Conservation (phyloP, 2,329 filamentous ascomycete genomes). For the Fusarium sp. region DNA sequence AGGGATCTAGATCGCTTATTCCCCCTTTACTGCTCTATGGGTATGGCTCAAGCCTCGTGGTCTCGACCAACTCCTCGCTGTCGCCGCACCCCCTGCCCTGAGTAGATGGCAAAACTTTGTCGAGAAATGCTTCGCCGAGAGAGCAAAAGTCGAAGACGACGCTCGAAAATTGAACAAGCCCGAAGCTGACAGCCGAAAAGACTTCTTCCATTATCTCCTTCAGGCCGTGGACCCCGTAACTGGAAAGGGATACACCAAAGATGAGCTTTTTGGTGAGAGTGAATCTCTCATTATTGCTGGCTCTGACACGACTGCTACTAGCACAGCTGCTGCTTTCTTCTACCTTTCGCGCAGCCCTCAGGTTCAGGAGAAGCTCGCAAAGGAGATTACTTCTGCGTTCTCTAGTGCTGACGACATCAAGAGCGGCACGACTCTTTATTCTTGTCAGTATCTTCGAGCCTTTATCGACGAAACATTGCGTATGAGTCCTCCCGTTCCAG, state of each 20-base stretch:
- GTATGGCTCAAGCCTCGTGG: constrained; percentile 40
- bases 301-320: constrained; percentile 26
- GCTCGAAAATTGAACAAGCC: neutral
- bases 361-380: constrained; percentile 7
- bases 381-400: constrained; percentile 19
- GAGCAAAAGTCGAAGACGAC: constrained; percentile 14
- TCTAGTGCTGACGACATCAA: constrained; percentile 13
- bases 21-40: constrained; percentile 32
- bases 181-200: constrained; percentile 22
- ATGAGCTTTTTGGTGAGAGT: constrained; percentile 39
- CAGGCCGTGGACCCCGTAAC: constrained; percentile 36
- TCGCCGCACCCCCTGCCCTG: constrained; percentile 23
- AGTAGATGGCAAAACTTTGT: constrained; percentile 31
- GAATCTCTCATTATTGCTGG: constrained; percentile 37
- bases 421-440: neutral
- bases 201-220: constrained; percentile 40
- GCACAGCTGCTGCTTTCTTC: constrained; percentile 25
- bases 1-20: constrained; percentile 24
- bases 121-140: constrained; percentile 28
- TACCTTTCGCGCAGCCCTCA: constrained; percentile 17
- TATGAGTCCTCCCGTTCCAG: constrained; percentile 13
- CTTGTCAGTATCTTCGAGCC: constrained; percentile 38
- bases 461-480: constrained; percentile 39
- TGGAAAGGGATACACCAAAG: constrained; percentile 30
- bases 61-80: constrained; percentile 30